Conservation (phyloP, 345 rosid species). For the Triadica sebifera region DNA sequence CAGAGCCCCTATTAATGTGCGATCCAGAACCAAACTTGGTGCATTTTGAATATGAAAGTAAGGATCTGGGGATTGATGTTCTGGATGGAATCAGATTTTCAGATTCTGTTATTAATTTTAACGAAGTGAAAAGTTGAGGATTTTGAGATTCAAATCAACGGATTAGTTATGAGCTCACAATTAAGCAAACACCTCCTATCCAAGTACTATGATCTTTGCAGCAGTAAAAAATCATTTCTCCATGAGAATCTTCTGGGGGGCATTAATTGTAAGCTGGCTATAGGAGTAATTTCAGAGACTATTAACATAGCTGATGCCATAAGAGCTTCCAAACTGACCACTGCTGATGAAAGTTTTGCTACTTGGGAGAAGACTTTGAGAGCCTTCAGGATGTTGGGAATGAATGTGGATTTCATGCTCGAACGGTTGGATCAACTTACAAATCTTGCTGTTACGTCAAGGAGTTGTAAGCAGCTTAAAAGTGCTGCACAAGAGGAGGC, state of each 20-base stretch:
- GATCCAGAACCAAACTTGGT: constrained; percentile 4
- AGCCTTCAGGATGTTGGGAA: constrained; percentile 34
- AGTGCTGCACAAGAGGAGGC: constrained; percentile 16
- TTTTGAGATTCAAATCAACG: constrained; percentile 34
- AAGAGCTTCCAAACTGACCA: constrained; percentile 34
- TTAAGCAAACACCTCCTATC: constrained; percentile 29
- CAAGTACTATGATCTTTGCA: constrained; percentile 49
- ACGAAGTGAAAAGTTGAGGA: constrained; percentile 38
- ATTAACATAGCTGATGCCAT: constrained; percentile 40
- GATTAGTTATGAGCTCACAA: constrained; percentile 34
- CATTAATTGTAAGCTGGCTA: constrained; percentile 29
- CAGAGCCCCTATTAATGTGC: constrained; percentile 12
- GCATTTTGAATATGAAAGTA: constrained; percentile 22
- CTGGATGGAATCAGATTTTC: constrained; percentile 32
- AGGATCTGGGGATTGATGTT: constrained; percentile 23
- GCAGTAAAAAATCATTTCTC: constrained; percentile 37
- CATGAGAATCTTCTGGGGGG: constrained; percentile 37
- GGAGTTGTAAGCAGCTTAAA: constrained; percentile 27
- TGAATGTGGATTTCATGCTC: constrained; percentile 37
- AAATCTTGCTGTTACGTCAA: constrained; percentile 22
- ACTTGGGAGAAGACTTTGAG: constrained; percentile 38
- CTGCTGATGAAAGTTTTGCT: constrained; percentile 17
- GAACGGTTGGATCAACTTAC: constrained; percentile 25
- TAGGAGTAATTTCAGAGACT: constrained; percentile 32
- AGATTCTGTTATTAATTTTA: constrained; percentile 27